Conservation (phyloP, 177 flowering plant genomes). For the Tripterygium wilfordii region DNA sequence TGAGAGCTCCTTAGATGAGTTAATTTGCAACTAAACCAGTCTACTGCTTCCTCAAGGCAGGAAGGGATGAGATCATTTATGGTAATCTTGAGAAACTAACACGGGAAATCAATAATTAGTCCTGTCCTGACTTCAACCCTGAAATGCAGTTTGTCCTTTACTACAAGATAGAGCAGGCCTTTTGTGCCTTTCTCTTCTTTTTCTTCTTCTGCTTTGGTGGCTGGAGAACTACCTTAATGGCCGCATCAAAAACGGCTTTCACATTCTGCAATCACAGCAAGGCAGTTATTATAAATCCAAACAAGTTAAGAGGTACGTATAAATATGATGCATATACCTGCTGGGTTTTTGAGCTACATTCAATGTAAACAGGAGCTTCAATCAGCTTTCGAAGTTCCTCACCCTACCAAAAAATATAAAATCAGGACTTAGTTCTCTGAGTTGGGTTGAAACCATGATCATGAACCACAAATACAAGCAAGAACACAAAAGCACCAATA, state of each 20-base stretch:
- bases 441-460: too few relatives aligned
- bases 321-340: slow-evolving; percentile 28
- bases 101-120: slow-evolving; percentile 6
- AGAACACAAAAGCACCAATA: neutral
- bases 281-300: neutral
- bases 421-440: neutral
- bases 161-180: slow-evolving; percentile 41
- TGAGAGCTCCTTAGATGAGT: slow-evolving; percentile 9
- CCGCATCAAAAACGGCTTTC: slow-evolving; percentile 52
- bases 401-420: slow-evolving; percentile 28
- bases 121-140: neutral
- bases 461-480: neutral
- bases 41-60: slow-evolving; percentile 8
- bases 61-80: slow-evolving; percentile 4
- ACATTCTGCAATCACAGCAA: slow-evolving; percentile 31
- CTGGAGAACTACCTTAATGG: slow-evolving; percentile 50
- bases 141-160: neutral
- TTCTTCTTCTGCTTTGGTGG: slow-evolving; percentile 43
- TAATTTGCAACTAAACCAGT: slow-evolving; percentile 16
- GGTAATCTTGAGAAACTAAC: slow-evolving; percentile 2
- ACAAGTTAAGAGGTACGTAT: neutral
- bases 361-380: slow-evolving; percentile 59
- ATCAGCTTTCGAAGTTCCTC: slow-evolving; percentile 57
- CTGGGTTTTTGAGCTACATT: slow-evolving; percentile 67
- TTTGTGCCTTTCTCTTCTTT: slow-evolving; percentile 36